Conservation (phyloP, 306 rosid genomes). For the Vigna mungo region DNA sequence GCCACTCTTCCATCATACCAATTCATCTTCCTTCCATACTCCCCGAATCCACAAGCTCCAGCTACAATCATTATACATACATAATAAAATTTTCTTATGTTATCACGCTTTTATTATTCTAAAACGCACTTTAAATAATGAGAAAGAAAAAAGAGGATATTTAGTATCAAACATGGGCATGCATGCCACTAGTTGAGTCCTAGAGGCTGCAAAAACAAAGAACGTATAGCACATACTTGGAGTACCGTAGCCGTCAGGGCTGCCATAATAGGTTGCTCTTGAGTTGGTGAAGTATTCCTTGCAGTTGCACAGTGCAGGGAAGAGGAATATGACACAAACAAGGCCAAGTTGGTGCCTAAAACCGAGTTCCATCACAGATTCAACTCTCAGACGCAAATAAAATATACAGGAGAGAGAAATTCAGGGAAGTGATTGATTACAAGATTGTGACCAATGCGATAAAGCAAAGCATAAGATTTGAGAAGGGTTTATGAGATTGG, state of each 20-base stretch:
- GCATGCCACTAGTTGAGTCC: neutral
- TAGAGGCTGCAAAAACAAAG: too few species aligned
- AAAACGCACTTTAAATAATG: too few species aligned
- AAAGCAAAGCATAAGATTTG: conserved; percentile 8
- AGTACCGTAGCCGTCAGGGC: conserved; percentile 72
- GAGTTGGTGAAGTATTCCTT: conserved; percentile 50
- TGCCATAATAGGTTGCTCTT: conserved; percentile 73
- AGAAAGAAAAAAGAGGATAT: too few species aligned
- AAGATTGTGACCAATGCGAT: neutral
- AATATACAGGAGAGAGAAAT: neutral
- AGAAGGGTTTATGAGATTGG: conserved; percentile 40
- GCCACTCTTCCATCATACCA: conserved; percentile 39
- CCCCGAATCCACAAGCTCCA: conserved; percentile 92
- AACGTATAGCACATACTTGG: conserved; percentile 48
- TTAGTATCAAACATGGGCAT: too few species aligned
- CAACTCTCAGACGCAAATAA: neutral
- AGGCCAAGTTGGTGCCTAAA: conserved; percentile 42
- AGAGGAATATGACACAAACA: conserved; percentile 51
- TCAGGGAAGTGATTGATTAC: neutral
- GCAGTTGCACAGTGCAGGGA: conserved; percentile 61
- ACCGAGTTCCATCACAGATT: conserved; percentile 49
- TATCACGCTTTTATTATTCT: too few species aligned
- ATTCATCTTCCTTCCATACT: conserved; percentile 67
- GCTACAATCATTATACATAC: conserved; percentile 42
- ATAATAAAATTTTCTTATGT: neutral